phyloP scores from a whole-genome alignment of 1,284 basidiomycete genomes.

The Ustilago xerochloae region DNA sequence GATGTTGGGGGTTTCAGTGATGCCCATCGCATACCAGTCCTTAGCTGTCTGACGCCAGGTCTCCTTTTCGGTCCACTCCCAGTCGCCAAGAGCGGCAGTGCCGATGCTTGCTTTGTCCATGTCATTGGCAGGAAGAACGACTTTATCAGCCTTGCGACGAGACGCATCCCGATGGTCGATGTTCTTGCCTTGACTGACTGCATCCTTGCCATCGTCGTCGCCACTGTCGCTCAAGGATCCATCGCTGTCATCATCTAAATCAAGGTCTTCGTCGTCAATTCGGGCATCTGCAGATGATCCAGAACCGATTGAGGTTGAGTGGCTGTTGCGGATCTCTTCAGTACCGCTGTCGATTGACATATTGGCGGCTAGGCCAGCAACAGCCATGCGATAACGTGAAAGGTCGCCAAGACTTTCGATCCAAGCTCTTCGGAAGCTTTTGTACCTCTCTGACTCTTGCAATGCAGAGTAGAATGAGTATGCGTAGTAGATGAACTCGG shows the following conservation, averaged over 20 bases:
- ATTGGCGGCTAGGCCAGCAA: constrained; percentile 72
- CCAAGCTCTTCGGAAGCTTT: constrained; percentile 83
- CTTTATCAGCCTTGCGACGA: background rate
- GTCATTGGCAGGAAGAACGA: constrained; percentile 7
- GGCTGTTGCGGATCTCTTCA: constrained; percentile 31
- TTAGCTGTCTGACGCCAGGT: constrained; percentile 88
- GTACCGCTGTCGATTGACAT: constrained; percentile 69
- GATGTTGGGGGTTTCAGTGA: constrained; percentile 87
- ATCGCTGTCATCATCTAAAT: constrained; percentile 20
- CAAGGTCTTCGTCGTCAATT: constrained; percentile 39
- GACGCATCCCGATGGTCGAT: background rate
- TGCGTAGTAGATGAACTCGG: constrained; percentile 92
- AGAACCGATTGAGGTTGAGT: background rate
- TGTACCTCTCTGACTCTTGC: constrained; percentile 82
- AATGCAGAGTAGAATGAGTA: constrained; percentile 93
- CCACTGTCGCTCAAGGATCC: background rate
- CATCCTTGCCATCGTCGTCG: constrained; percentile 4
- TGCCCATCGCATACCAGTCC: constrained; percentile 90
- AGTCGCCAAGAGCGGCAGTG: constrained; percentile 81
- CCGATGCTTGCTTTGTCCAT: constrained; percentile 77
- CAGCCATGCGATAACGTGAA: constrained; percentile 91
- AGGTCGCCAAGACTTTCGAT: constrained; percentile 95
- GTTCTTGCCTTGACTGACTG: background rate
- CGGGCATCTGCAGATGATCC: constrained; percentile 12
- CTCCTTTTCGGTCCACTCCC: constrained; percentile 92